phyloP scores from a whole-genome alignment of 805 yeast species.

The Starmerella stigmatis region DNA sequence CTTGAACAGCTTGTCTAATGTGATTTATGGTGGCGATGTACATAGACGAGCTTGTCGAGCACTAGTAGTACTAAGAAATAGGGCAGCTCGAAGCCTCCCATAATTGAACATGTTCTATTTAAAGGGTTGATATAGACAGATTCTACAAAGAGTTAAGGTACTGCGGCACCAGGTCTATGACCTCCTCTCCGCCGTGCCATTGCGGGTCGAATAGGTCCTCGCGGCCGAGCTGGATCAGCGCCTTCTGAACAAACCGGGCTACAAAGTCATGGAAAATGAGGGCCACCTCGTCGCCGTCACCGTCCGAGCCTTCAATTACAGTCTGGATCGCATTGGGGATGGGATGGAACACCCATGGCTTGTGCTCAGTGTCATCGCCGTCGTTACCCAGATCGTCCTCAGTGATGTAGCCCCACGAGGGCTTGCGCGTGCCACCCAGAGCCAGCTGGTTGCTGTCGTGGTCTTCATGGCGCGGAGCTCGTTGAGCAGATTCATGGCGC shows the following conservation, averaged over 20 bases:
- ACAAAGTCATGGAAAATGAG: conserved; percentile 74
- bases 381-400: conserved; percentile 70
- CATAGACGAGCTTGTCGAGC: too few species aligned
- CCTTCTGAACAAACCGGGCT: conserved; percentile 40
- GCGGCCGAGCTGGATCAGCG: conserved; percentile 32
- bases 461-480: too few species aligned
- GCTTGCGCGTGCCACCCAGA: background rate
- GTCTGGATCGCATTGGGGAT: conserved; percentile 73
- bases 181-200: conserved; percentile 26
- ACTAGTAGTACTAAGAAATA: too few species aligned
- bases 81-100: too few species aligned
- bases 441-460: too few species aligned
- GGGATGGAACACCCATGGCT: conserved; percentile 44
- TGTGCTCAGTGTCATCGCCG: conserved; percentile 76
- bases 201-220: conserved; percentile 18
- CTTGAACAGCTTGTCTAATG: background rate
- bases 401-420: conserved; percentile 58
- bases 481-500: background rate
- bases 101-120: too few species aligned
- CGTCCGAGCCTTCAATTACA: conserved; percentile 12
- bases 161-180: conserved; percentile 28
- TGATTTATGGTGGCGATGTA: too few species aligned
- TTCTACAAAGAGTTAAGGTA: conserved; percentile 18
- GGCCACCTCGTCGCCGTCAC: conserved; percentile 42
- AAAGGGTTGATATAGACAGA: too few species aligned